Conservation (phyloP, 345 rosid species). For the Bretschneidera sinensis region DNA sequence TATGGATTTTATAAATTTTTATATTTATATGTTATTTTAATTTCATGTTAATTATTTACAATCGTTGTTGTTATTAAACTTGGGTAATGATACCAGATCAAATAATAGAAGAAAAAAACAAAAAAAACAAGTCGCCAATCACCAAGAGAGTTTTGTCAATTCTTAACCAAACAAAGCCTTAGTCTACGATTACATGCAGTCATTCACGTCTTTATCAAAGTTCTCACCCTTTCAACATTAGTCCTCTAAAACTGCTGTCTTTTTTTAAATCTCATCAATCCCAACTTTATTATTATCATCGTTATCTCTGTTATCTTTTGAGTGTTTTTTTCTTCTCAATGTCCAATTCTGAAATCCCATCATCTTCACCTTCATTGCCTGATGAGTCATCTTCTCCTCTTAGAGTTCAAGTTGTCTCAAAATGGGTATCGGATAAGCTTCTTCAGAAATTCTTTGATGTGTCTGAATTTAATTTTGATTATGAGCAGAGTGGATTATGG, state of each 20-base stretch:
- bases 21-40: too few species aligned
- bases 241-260: constrained; percentile 7
- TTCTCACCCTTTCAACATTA: constrained; percentile 12
- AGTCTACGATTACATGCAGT: constrained; percentile 33
- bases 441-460: constrained; percentile 58
- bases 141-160: too few species aligned
- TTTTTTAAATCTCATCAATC: background rate
- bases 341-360: constrained; percentile 29
- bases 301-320: background rate
- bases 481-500: constrained; percentile 59
- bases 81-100: too few species aligned
- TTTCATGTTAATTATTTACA: too few species aligned
- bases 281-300: constrained; percentile 6
- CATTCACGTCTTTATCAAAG: constrained; percentile 42
- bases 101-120: too few species aligned
- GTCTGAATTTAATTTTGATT: constrained; percentile 57
- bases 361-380: constrained; percentile 31
- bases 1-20: too few species aligned
- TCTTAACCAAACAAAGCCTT: too few species aligned
- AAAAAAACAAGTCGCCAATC: too few species aligned
- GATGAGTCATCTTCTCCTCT: constrained; percentile 16
- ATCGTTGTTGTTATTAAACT: too few species aligned
- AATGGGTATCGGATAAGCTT: constrained; percentile 55
- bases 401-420: constrained; percentile 47
- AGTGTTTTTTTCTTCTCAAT: constrained; percentile 11